Percentiles rank a stretch among this genome's conserved stretches.
Conservation (phyloP, 148 eudicot species). For the Camellia lanceoleosa region DNA sequence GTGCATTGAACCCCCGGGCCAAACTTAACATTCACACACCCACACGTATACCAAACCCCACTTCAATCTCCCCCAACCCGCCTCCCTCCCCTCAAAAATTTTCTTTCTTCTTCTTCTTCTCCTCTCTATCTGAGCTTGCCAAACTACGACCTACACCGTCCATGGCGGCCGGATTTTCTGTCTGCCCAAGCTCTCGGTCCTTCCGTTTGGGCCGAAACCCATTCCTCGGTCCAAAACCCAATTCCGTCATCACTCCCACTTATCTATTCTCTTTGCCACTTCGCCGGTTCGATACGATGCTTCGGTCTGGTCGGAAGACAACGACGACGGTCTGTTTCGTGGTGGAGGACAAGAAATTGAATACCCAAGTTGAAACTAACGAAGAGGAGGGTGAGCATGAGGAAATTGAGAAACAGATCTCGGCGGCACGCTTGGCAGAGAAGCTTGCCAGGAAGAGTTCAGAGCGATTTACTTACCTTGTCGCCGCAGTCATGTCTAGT, state of each 20-base stretch:
- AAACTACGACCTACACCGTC: constrained; percentile 18
- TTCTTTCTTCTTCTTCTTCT: background rate
- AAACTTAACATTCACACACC: background rate
- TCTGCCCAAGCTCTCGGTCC: constrained; percentile 18
- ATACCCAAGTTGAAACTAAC: background rate
- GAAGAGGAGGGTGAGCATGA: constrained; percentile 9
- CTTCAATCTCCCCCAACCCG: background rate
- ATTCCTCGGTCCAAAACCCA: constrained; percentile 22
- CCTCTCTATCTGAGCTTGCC: background rate
- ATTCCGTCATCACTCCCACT: constrained; percentile 24
- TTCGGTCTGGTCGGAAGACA: constrained; percentile 14
- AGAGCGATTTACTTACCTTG: constrained; percentile 74
- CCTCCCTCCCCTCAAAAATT: background rate
- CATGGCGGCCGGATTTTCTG: constrained; percentile 37
- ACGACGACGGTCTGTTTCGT: constrained; percentile 45
- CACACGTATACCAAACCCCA: background rate
- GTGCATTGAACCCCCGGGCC: constrained; percentile 3
- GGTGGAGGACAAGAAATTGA: constrained; percentile 31
- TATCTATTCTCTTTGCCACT: constrained; percentile 20
- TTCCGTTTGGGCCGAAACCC: constrained; percentile 17
- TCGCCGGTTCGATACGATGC: constrained; percentile 13
- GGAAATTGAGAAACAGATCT: constrained; percentile 23
- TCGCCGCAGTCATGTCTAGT: constrained; percentile 92
- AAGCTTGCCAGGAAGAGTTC: constrained; percentile 70
- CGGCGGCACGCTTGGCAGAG: constrained; percentile 43